Base-by-base conservation (phyloP, 768 basidiomycete genomes). In the Amanita exitialis region DNA sequence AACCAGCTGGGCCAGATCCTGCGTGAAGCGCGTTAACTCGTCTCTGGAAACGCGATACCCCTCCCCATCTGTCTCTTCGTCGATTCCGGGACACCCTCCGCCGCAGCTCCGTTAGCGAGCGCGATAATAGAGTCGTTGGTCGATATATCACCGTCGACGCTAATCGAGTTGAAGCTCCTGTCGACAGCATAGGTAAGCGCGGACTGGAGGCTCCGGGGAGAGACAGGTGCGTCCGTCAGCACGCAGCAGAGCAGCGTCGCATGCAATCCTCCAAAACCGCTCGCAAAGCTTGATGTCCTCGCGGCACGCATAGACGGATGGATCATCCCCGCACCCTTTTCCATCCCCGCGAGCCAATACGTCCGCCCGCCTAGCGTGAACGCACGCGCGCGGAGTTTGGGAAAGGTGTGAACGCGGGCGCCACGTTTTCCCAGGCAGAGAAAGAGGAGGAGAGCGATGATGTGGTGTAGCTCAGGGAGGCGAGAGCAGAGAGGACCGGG, bases 261-360 rank as follows among this genome's bases (percentile, higher is more conserved):
- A 58, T 98, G 95, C 3, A 88, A 76, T 23, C 73, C 73, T 0
- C 73, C 62, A n/a, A n/a, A n/a, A n/a, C n/a, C n/a, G n/a, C n/a
- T 72, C 0, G 73, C 61, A 18, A 65, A 66, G 1, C 62, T 27
- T 46, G 67, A 65, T 21, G 62, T 60, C 5, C 6, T 2, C 1
- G 75, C 70, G 15, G 87, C 85, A 8, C 82, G 83, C 96, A 99
- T 96, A 61, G 82, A 74, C 0, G 95, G 95, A 57, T 97, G 95
- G 54, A 98, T 98, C 95, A 99, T 99, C 4, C 95, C 95, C 3
- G 95, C 96, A 28, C 95, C 95, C 69, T 99, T 99, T 70, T 97
- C 94, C 74, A 98, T 95, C 7, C 95, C 95, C 2, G 90, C 93
- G 64, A 99, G 78, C 15, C 83, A 76, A 56, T 86, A 89, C 55